These are phyloP conservation scores for Clitopilus passeckerianus DNA, from an alignment of 768 basidiomycete genomes.

Conservation along the genomic window DNA sequence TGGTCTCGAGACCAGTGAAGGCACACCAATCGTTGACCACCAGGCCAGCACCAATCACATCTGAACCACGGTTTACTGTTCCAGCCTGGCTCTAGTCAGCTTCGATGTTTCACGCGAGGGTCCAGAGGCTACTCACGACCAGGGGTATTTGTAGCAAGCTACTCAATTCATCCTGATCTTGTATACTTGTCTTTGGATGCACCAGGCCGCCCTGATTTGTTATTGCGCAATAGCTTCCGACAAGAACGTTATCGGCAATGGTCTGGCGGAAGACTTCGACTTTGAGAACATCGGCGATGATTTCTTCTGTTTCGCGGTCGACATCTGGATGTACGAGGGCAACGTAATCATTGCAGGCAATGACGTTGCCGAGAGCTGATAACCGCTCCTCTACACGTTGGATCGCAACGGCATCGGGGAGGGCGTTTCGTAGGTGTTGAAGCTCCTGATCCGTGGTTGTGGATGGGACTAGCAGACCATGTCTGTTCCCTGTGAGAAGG, in stretches of 20 bases:
- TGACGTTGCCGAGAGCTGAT: conserved; percentile 96
- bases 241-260: conserved; percentile 93
- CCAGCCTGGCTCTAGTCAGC: conserved; percentile 60
- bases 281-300: conserved; percentile 98
- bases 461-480: conserved; percentile 94
- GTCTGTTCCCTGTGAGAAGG: conserved; percentile 76
- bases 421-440: conserved; percentile 92
- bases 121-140: conserved; percentile 57
- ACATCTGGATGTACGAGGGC: conserved; percentile 98
- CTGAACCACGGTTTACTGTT: conserved; percentile 97
- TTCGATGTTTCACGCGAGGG: neutral
- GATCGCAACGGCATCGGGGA: conserved; percentile 90
- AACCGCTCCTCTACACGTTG: conserved; percentile 97
- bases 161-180: conserved; percentile 96
- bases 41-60: conserved; percentile 94
- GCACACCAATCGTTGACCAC: conserved; percentile 99
- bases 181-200: conserved; percentile 94
- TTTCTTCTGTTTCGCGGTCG: conserved; percentile 98
- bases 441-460: conserved; percentile 97
- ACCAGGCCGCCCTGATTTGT: conserved; percentile 97
- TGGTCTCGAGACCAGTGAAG: conserved; percentile 98
- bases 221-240: conserved; percentile 93
- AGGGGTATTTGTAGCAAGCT: conserved; percentile 91
- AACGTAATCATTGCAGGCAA: conserved; percentile 98
- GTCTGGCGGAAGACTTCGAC: conserved; percentile 99